phyloP scores from a whole-genome alignment of 192 early-diverging fungal species.

The Rhizophagus prolifer region DNA sequence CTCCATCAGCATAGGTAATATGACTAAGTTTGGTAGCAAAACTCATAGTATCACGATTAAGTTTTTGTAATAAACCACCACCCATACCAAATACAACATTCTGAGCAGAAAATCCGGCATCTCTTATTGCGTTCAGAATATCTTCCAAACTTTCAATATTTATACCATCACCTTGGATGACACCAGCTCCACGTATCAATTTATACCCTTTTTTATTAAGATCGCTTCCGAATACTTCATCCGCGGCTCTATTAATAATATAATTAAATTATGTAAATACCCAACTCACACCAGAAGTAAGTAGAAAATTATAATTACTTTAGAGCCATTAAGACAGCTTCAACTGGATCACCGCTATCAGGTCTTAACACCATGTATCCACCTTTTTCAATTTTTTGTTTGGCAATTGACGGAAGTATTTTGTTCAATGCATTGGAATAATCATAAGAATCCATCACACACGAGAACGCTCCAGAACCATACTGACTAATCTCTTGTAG shows the following conservation, averaged over 20 bases:
- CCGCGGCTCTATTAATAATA: constrained; percentile 56
- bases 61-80: constrained; percentile 78
- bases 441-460: constrained; percentile 92
- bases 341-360: constrained; percentile 81
- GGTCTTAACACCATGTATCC: constrained; percentile 82
- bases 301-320: constrained; percentile 44
- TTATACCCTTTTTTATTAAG: constrained; percentile 79
- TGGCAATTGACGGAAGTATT: constrained; percentile 68
- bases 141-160: constrained; percentile 47
- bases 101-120: constrained; percentile 67
- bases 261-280: too few species aligned
- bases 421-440: constrained; percentile 72
- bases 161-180: constrained; percentile 88
- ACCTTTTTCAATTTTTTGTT: constrained; percentile 68
- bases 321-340: constrained; percentile 70
- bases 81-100: constrained; percentile 87
- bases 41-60: constrained; percentile 84
- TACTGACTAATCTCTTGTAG: constrained; percentile 60
- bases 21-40: constrained; percentile 82
- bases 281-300: too few species aligned
- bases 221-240: constrained; percentile 68
- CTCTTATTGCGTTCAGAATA: constrained; percentile 59
- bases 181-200: constrained; percentile 64
- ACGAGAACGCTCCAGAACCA: constrained; percentile 75
- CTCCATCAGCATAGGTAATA: constrained; percentile 68